Conservation (phyloP, 306 rosid genomes). For the Biancaea sappan region DNA sequence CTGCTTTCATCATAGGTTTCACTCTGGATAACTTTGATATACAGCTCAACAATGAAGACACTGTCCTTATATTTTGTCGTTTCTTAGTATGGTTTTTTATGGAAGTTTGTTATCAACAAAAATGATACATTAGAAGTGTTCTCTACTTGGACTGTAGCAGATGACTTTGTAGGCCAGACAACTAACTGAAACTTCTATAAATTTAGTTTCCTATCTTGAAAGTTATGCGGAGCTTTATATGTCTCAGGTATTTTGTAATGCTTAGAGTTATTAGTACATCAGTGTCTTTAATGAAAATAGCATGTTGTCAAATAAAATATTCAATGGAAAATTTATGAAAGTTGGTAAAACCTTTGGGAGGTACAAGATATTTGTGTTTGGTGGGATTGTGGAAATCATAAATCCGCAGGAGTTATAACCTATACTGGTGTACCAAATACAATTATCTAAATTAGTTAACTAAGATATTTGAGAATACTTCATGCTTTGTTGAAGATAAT, state of each 20-base stretch:
- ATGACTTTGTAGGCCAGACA: neutral
- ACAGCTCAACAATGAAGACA: neutral
- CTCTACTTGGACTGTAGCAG: neutral
- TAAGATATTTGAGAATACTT: neutral
- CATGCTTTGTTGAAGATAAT: neutral
- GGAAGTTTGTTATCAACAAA: neutral
- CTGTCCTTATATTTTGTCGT: conserved; percentile 1
- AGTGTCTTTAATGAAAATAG: neutral
- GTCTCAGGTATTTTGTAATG: conserved; percentile 16
- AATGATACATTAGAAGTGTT: neutral
- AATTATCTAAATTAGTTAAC: neutral
- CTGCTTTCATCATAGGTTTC: neutral
- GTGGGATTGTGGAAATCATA: neutral
- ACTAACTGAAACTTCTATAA: neutral
- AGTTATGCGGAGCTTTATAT: neutral
- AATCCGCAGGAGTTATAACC: neutral
- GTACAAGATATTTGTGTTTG: neutral
- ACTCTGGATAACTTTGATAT: neutral
- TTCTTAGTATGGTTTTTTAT: neutral
- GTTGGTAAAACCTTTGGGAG: neutral
- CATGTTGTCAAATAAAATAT: neutral
- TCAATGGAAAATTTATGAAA: neutral
- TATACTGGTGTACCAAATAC: neutral
- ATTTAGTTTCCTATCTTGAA: no score
- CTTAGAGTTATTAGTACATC: neutral